Evolutionary conservation across 805 yeast genomes (phyloP), one percentile per base, ranked within the genome.

Genomic region (Candida incommunis): DNA sequence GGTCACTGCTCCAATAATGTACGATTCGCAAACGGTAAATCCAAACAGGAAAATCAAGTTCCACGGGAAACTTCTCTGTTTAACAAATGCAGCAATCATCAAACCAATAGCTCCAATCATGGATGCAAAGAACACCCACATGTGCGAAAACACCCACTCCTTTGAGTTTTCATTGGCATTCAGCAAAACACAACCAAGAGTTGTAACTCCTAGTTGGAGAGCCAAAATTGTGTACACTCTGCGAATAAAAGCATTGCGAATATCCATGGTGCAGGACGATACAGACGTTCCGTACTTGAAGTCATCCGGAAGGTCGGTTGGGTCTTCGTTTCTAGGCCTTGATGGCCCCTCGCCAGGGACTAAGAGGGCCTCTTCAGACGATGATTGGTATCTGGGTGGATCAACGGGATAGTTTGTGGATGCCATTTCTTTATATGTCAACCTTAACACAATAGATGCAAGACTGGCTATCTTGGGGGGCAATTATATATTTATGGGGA

Each of bases 251-350:
- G 78, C 71, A 51, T 80, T 82, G 53, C 95, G 75, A 34, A 86
- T 69, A 15, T 81, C 76, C 43, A 83, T 65, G 47, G 81, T 83
- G 62, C 95, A 84, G 25, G 82, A 78, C 2, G 86, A 75, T 22
- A 86, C 94, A 44, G 74, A 72, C 4, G 82, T 81, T 27, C 82
- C 75, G 61, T 80, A 84, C 60, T 85, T 86, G 74, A 85, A 86
- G 62, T 84, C 94, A 53, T 85, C 67, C 3, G 66, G 66, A 42
- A 63, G 46, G 46, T 58, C 46, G 45, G 51, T 31, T 9, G 37
- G 37, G 18, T 31, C 20, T 5, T 31, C 37, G 20, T 7, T 5
- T 11, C 37, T 11, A 31, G 37, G 37, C 7, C 11, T 7, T 5
- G 37, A 11, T 25, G 27, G 27, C 13, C 27, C 27, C 13, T 25